Base-by-base conservation (phyloP, 2,329 filamentous ascomycete species). In the Onygenales sp. region DNA sequence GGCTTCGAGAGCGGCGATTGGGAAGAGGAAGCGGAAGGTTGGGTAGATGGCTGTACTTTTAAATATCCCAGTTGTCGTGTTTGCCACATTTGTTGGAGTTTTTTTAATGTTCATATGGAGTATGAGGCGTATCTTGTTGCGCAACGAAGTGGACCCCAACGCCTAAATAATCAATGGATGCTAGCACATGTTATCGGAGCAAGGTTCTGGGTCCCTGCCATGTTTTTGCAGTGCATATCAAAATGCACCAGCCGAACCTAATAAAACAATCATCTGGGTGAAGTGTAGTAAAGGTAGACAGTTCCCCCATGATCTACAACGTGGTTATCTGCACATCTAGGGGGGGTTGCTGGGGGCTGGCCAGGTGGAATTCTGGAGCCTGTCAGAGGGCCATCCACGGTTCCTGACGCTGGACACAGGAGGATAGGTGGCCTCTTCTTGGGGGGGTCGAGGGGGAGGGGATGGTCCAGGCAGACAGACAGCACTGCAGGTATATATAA, bases 21-120 rank as follows among this genome's bases (percentile, higher is more conserved):
- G 55, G 52, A 51, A 63, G 43, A 59, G 56, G 49, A 61, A 69
- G n/a, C 57, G 59, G 5, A 52, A 56, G 38, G 52, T 56, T 21
- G 57, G 14, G 8, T 51, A 48, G 36, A 38, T 43, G 9, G n/a
- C 17, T 33, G 10, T 14, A 10, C 14, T 27, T 47, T 35, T 27
- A 17, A 17, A 17, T 47, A 2, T 11, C 14, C 21, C 21, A 13
- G 9, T 27, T 27, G 9, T 27, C 21, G 2, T 11, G 42, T 44
- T 17, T 44, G 9, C 42, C 42, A 44, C 14, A 11, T 44, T 10
- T 3, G 36, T 39, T 39, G 36, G 36, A 39, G 36, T 39, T 2
- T 39, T n/a, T 39, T 39, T 9, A n/a, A 39, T 27, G 21, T 39
- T 39, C 13, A 39, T 39, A 39, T n/a, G 3, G 3, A 7, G 36